These are phyloP conservation scores for Areca catechu DNA, from an alignment of 176 grass and related monocot genomes.

Conservation along the genomic window DNA sequence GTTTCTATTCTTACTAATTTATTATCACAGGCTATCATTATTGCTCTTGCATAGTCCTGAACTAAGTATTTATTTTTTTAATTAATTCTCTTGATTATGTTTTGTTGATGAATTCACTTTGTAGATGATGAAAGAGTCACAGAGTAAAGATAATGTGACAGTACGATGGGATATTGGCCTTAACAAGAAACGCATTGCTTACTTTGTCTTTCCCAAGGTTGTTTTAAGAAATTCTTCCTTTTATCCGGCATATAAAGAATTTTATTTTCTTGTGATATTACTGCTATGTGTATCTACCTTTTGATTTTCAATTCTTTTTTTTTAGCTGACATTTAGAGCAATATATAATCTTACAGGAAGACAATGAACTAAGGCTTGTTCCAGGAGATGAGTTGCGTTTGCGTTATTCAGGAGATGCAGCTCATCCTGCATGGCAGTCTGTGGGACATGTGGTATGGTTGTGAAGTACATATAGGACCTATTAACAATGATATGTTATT, in stretches of 20 bases:
- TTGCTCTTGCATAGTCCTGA: background rate
- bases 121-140: conserved; percentile 99
- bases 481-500: too few species aligned
- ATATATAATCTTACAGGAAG: conserved; percentile 51
- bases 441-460: conserved; percentile 93
- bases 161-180: conserved; percentile 95
- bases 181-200: conserved; percentile 95
- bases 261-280: too few species aligned
- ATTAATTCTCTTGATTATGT: too few species aligned
- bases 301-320: too few species aligned
- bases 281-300: too few species aligned
- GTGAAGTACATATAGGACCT: background rate
- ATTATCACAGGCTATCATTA: too few species aligned
- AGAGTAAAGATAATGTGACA: conserved; percentile 97
- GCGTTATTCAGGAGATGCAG: conserved; percentile 77
- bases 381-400: conserved; percentile 97
- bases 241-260: too few species aligned
- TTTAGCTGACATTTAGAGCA: too few species aligned
- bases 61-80: too few species aligned
- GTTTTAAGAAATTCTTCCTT: background rate
- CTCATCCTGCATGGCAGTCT: conserved; percentile 97
- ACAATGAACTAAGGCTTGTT: conserved; percentile 98
- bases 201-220: conserved; percentile 99
- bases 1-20: too few species aligned
- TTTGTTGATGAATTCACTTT: background rate